Percentiles rank a stretch among this genome's conserved stretches.
Conservation (phyloP, 2,329 filamentous ascomycete genomes). For the Neopestalotiopsis rosae region DNA sequence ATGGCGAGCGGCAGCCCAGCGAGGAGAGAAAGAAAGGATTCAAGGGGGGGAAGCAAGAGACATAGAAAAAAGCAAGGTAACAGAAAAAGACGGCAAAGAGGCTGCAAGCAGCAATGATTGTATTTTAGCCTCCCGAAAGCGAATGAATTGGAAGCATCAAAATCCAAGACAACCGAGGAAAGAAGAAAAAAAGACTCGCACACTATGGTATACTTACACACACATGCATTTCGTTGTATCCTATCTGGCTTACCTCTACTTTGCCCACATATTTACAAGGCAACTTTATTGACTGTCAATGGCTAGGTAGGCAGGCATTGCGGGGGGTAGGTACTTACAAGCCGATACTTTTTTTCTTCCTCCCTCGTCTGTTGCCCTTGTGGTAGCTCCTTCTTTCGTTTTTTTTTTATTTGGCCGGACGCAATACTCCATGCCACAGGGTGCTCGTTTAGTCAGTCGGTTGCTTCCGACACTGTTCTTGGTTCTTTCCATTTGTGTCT, state of each 20-base stretch:
- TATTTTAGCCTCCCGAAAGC: conserved; percentile 3
- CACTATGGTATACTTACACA: too few relatives aligned
- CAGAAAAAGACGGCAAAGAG: neutral
- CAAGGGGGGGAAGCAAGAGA: neutral
- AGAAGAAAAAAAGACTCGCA: neutral
- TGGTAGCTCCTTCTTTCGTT: neutral
- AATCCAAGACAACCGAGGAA: neutral
- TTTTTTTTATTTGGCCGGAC: conserved; percentile 1
- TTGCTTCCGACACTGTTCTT: neutral
- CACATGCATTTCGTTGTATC: neutral
- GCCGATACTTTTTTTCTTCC: neutral
- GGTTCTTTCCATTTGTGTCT: neutral
- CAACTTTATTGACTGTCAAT: neutral
- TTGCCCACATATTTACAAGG: neutral
- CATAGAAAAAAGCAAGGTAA: neutral
- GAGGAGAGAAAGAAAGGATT: neutral
- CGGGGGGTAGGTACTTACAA: neutral
- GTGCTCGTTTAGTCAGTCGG: neutral
- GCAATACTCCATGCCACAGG: neutral
- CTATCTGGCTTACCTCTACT: neutral
- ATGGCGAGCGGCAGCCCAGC: neutral
- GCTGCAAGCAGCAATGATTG: neutral
- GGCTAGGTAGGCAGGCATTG: neutral
- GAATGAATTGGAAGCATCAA: neutral
- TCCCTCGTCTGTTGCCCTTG: neutral